Evolutionary conservation across 306 rosid species (phyloP).

Genomic region (Phaseolus lunatus): DNA sequence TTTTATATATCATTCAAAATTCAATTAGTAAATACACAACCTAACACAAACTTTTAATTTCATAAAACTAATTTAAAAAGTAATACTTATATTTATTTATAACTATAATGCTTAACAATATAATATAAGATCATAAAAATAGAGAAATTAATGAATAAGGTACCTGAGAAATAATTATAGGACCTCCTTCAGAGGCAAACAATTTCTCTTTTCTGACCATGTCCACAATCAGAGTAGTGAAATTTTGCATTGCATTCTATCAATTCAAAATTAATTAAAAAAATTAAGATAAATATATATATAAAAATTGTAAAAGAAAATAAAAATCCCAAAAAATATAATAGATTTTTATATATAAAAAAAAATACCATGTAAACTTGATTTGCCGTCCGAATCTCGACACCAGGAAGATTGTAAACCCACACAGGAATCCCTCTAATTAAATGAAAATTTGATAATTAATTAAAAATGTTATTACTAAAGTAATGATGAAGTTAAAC

Average conservation of each 20-base stretch:
- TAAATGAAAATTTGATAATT: neutral
- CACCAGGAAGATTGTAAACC: conserved; percentile 63
- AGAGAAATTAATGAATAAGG: no score
- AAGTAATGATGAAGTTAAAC: neutral
- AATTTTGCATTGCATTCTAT: conserved; percentile 46
- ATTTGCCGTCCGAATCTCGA: conserved; percentile 58
- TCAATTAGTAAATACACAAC: neutral
- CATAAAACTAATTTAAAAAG: no score
- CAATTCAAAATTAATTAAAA: neutral
- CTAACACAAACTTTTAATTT: no score
- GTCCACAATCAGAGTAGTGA: conserved; percentile 43
- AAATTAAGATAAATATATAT: no score
- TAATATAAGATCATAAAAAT: no score
- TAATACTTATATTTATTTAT: no score
- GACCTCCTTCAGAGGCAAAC: conserved; percentile 69
- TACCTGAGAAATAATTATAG: conserved; percentile 65
- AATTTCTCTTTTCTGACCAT: conserved; percentile 61
- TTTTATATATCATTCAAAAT: neutral
- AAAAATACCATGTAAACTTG: conserved; percentile 55
- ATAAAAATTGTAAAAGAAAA: no score
- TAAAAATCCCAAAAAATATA: no score
- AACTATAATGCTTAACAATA: no score
- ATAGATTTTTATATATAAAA: no score
- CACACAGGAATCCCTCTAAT: conserved; percentile 65
- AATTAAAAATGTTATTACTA: neutral